These are phyloP conservation scores for Pittosporum tobira DNA, from an alignment of 129 eudicot genomes.

Conservation along the genomic window DNA sequence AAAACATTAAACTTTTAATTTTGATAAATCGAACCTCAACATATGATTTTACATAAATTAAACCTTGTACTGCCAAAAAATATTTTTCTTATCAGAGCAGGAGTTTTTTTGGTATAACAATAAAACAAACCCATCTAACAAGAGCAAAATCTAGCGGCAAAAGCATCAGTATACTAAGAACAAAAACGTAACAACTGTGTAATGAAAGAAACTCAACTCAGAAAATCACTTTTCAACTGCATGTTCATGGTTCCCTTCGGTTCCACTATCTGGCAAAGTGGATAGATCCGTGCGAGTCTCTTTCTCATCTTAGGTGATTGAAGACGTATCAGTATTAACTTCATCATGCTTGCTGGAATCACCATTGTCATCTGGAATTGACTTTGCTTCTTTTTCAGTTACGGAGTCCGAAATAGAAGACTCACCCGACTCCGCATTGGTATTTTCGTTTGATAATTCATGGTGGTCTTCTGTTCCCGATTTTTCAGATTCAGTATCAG, in stretches of 20 bases:
- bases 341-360: constrained; percentile 12
- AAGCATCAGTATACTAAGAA: no score
- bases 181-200: background rate
- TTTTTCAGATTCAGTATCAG: constrained; percentile 15
- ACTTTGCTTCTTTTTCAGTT: constrained; percentile 19
- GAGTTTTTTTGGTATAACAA: no score
- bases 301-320: constrained; percentile 37
- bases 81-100: no score
- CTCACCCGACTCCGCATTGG: constrained; percentile 18
- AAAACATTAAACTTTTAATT: no score
- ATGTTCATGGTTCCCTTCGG: constrained; percentile 30
- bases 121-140: no score
- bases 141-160: no score
- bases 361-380: constrained; percentile 15
- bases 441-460: constrained; percentile 32
- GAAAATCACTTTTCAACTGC: constrained; percentile 32
- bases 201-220: background rate
- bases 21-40: no score
- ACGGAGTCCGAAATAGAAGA: constrained; percentile 14
- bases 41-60: no score
- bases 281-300: constrained; percentile 34
- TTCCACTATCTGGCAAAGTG: constrained; percentile 35
- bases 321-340: background rate
- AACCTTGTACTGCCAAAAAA: no score
- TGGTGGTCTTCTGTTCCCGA: constrained; percentile 14